Evolutionary conservation across 1,139 yeast genomes (phyloP).

Genomic region (Scheffersomyces cryptocercus): DNA sequence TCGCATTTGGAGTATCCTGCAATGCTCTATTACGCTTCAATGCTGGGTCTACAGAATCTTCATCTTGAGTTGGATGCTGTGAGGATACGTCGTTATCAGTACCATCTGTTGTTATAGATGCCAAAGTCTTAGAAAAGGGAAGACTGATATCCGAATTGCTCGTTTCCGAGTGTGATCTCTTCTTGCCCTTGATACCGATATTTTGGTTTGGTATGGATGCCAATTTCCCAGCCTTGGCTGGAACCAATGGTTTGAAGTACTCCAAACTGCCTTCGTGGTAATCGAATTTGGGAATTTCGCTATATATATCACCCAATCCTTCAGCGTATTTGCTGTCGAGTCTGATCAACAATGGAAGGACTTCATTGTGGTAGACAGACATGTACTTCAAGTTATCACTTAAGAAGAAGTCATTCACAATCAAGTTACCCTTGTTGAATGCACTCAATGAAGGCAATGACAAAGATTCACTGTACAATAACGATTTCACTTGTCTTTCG

Average conservation of each 20-base stretch:
- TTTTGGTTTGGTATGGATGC: neutral
- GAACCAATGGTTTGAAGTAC: conserved; percentile 29
- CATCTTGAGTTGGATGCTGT: conserved; percentile 13
- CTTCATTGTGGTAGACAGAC: conserved; percentile 43
- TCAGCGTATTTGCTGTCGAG: conserved; percentile 32
- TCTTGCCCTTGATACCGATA: conserved; percentile 10
- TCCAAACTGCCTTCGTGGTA: conserved; percentile 33
- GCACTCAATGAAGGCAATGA: conserved; percentile 32
- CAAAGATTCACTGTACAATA: conserved; percentile 34
- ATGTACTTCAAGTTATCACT: conserved; percentile 38
- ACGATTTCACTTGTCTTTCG: conserved; percentile 33
- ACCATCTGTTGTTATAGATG: conserved; percentile 9
- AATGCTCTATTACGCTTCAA: conserved; percentile 24
- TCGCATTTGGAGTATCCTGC: conserved; percentile 12
- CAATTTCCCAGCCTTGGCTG: conserved; percentile 19
- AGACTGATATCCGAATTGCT: conserved; percentile 6
- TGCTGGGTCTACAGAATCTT: conserved; percentile 33
- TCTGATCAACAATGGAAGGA: conserved; percentile 32
- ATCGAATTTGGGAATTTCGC: conserved; percentile 36
- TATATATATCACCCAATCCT: conserved; percentile 32
- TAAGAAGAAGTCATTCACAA: conserved; percentile 40
- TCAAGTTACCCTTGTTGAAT: conserved; percentile 36
- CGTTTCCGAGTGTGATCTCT: conserved; percentile 16
- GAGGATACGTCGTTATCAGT: conserved; percentile 6
- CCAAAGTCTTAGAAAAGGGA: conserved; percentile 10